phyloP scores from a whole-genome alignment of 805 yeast genomes.

The Ogataea nakhonphanomensis region DNA sequence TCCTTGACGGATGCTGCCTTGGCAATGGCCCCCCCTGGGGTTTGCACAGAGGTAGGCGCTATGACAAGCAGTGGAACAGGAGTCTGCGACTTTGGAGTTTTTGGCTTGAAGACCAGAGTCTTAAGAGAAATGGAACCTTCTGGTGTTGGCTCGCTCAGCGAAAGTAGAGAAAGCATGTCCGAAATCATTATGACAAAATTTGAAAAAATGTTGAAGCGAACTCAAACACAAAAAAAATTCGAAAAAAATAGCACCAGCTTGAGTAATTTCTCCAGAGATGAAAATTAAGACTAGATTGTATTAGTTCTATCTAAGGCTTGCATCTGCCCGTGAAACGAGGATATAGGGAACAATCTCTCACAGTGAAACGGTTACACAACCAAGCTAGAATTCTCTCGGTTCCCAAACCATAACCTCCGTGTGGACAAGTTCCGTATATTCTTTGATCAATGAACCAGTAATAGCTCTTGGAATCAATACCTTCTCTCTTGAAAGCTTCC shows the following conservation, averaged over 20 bases:
- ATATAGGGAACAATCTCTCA: conserved; percentile 95
- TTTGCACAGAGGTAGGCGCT: conserved; percentile 49
- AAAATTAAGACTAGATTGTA: background rate
- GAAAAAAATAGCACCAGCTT: background rate
- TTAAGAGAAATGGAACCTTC: conserved; percentile 58
- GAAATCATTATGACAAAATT: conserved; percentile 37
- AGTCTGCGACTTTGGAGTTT: conserved; percentile 75
- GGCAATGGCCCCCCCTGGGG: conserved; percentile 67
- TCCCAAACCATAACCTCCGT: conserved; percentile 99
- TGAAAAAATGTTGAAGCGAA: conserved; percentile 4
- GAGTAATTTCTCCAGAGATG: background rate
- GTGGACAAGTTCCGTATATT: conserved; percentile 96
- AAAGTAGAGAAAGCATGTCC: conserved; percentile 63
- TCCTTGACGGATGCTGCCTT: conserved; percentile 70
- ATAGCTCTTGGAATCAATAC: conserved; percentile 75
- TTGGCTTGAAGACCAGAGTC: conserved; percentile 84
- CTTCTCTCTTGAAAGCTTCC: conserved; percentile 92
- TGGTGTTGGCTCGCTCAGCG: conserved; percentile 52
- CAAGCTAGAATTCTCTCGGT: conserved; percentile 98
- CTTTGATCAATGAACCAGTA: conserved; percentile 97
- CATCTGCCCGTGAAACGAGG: conserved; percentile 99
- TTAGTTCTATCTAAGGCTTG: conserved; percentile 59
- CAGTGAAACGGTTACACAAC: conserved; percentile 97
- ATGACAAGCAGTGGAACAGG: conserved; percentile 79
- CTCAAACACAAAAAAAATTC: background rate